Percentiles rank a stretch among this genome's conserved stretches.
These are phyloP conservation scores for Cryptococcus jaspeensis DNA, from an alignment of 1,284 basidiomycete genomes.

Conservation along the genomic window DNA sequence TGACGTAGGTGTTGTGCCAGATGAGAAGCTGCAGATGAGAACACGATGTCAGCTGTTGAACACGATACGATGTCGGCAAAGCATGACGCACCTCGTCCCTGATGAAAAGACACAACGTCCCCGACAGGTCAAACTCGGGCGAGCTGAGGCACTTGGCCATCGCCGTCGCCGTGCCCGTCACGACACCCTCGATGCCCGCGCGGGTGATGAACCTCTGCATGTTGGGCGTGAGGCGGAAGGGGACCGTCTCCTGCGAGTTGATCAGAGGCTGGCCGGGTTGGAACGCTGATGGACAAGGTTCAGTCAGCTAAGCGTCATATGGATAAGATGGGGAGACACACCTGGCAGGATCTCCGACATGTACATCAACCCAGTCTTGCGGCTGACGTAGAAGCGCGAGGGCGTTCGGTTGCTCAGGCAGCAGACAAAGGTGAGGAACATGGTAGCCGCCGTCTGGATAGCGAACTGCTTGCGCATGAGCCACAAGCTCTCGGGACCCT, in stretches of 20 bases:
- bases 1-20: conserved; percentile 50
- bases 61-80: conserved; percentile 57
- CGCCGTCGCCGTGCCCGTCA: conserved; percentile 84
- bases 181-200: conserved; percentile 83
- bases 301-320: not conserved
- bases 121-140: conserved; percentile 70
- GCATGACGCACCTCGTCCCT: conserved; percentile 77
- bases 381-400: conserved; percentile 81
- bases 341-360: conserved; percentile 89
- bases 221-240: conserved; percentile 96
- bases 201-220: conserved; percentile 92
- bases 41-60: not conserved
- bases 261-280: conserved; percentile 63
- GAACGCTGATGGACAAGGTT: conserved; percentile 50
- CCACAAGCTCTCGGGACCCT: conserved; percentile 84
- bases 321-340: conserved; percentile 44
- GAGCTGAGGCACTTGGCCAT: conserved; percentile 87
- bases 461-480: conserved; percentile 97
- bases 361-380: conserved; percentile 81
- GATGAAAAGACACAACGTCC: conserved; percentile 61
- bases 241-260: conserved; percentile 78
- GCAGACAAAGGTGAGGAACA: conserved; percentile 91
- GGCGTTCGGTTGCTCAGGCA: conserved; percentile 82
- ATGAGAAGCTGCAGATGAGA: conserved; percentile 31
- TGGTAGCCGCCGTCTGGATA: conserved; percentile 78